Percentiles rank a stretch among this genome's conserved stretches.
phyloP scores from a whole-genome alignment of 768 basidiomycete genomes.

The Rhodotorula babjevae region DNA sequence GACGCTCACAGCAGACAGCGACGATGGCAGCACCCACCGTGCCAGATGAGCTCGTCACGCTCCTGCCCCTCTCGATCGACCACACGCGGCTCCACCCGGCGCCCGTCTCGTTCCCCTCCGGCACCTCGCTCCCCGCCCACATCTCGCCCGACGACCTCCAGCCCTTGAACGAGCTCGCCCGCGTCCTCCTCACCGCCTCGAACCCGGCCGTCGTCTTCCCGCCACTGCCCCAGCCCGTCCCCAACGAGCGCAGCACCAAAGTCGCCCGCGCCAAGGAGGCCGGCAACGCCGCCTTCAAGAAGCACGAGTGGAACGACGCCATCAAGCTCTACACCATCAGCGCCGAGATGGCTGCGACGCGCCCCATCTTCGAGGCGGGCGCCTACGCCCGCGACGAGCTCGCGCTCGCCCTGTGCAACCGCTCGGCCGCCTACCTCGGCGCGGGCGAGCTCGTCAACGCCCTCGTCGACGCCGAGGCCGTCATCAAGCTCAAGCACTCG shows the following conservation, averaged over 20 bases:
- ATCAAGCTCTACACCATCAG: slow-evolving; percentile 74
- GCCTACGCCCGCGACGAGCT: slow-evolving; percentile 81
- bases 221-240: slow-evolving; percentile 41
- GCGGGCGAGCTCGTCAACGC: slow-evolving; percentile 69
- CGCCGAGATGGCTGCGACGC: slow-evolving; percentile 66
- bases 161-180: slow-evolving; percentile 69
- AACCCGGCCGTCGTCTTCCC: slow-evolving; percentile 40
- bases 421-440: slow-evolving; percentile 79
- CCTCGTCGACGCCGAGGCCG: slow-evolving; percentile 82
- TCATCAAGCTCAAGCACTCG: slow-evolving; percentile 71
- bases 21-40: not conserved
- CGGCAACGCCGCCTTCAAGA: slow-evolving; percentile 89
- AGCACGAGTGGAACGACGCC: slow-evolving; percentile 63
- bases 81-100: slow-evolving; percentile 7
- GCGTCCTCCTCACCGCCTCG: slow-evolving; percentile 52
- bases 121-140: not conserved
- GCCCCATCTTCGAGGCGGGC: slow-evolving; percentile 85
- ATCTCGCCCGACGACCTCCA: slow-evolving; percentile 57
- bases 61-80: slow-evolving; percentile 31
- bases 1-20: no score
- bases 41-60: slow-evolving; percentile 16
- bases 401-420: slow-evolving; percentile 81
- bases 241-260: slow-evolving; percentile 38
- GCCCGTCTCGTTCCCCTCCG: slow-evolving; percentile 12
- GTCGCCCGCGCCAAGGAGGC: slow-evolving; percentile 82